Percentiles rank a stretch among this genome's conserved stretches.
Conservation (phyloP, 148 eudicot genomes). For the Chenopodium album region DNA sequence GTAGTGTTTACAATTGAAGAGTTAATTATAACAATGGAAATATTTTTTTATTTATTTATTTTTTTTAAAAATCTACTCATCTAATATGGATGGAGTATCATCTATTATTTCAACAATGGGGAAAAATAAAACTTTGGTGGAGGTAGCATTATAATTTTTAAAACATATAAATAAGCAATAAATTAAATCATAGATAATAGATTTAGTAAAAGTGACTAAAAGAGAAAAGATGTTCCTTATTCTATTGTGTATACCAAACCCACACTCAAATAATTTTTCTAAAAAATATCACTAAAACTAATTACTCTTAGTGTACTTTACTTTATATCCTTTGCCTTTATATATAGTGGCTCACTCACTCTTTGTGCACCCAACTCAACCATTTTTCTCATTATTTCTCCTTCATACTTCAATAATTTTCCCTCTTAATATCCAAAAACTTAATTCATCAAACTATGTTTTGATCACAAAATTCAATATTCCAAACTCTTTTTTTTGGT, state of each 20-base stretch:
- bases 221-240: conserved; percentile 14
- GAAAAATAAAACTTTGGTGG: background rate
- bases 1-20: no score
- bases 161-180: conserved; percentile 4
- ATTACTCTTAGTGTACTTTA: background rate
- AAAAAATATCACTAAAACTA: conserved; percentile 5
- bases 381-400: background rate
- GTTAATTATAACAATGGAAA: no score
- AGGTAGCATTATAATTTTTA: conserved; percentile 10
- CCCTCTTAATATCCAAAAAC: conserved; percentile 26
- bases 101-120: background rate
- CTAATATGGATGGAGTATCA: no score
- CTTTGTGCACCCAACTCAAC: background rate
- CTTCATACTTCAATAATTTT: conserved; percentile 17
- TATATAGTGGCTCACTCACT: conserved; percentile 23
- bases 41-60: no score
- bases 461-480: conserved; percentile 5
- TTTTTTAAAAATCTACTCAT: no score
- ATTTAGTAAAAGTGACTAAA: background rate
- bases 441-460: conserved; percentile 16
- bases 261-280: conserved; percentile 12
- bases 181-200: conserved; percentile 1
- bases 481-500: background rate
- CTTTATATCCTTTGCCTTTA: conserved; percentile 22
- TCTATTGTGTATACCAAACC: conserved; percentile 9